Evolutionary conservation across 768 basidiomycete species (phyloP).

Genomic region (Pisolithus marmoratus): DNA sequence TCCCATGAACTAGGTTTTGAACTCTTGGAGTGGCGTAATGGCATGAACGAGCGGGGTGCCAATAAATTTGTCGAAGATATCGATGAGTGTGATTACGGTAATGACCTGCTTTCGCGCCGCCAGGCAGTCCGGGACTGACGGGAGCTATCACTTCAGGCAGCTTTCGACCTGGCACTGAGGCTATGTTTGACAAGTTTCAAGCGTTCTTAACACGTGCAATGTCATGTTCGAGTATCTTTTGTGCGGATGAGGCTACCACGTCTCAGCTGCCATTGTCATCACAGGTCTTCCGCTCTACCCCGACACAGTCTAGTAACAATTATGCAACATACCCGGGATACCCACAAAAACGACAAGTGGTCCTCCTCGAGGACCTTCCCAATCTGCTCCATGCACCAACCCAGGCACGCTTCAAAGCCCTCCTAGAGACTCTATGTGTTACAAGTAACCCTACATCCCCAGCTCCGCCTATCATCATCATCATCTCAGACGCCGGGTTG

Average conservation of each 20-base stretch:
- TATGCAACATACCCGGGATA: background rate
- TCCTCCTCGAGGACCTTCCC: conserved; percentile 87
- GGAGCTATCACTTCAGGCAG: conserved; percentile 7
- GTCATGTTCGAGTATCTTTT: conserved; percentile 51
- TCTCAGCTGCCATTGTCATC: conserved; percentile 6
- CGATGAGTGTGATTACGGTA: conserved; percentile 4
- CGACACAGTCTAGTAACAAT: background rate
- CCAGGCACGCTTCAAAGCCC: conserved; percentile 65
- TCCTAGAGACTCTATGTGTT: conserved; percentile 51
- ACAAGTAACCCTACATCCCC: conserved; percentile 21
- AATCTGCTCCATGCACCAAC: conserved; percentile 77
- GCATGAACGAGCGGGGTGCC: conserved; percentile 45
- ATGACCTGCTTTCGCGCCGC: background rate
- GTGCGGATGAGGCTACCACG: conserved; percentile 2
- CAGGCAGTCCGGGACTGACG: background rate
- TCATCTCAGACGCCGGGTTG: conserved; percentile 78
- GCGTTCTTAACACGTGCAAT: conserved; percentile 69
- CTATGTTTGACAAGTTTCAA: conserved; percentile 62
- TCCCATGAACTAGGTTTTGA: conserved; percentile 71
- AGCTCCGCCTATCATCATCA: conserved; percentile 64
- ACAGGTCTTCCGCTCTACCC: background rate
- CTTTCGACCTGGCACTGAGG: conserved; percentile 10
- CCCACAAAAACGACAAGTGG: conserved; percentile 43
- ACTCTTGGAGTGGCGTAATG: conserved; percentile 81
- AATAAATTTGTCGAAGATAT: conserved; percentile 15